phyloP scores from a whole-genome alignment of 495 filamentous ascomycete genomes.

The Rhypophila decipiens region DNA sequence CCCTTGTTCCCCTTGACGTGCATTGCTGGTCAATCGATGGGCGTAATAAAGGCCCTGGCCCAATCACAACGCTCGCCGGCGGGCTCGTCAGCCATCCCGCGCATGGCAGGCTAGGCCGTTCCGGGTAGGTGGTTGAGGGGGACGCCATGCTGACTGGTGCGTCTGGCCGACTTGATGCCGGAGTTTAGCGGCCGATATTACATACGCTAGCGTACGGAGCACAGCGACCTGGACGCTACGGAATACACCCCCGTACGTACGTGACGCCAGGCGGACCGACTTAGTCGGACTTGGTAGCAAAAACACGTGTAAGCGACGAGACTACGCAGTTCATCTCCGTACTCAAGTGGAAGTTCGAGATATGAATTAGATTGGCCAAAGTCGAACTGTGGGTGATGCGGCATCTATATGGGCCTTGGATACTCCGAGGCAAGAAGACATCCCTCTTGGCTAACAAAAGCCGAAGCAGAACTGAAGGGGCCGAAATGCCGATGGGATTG shows the following conservation, averaged over 20 bases:
- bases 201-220: neutral
- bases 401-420: no score
- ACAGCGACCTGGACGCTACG: neutral
- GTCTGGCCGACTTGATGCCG: conserved; percentile 8
- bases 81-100: conserved; percentile 16
- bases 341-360: no score
- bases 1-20: neutral
- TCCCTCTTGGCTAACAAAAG: no score
- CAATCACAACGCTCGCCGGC: conserved; percentile 17
- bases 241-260: neutral
- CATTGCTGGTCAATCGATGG: conserved; percentile 15
- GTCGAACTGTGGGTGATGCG: no score
- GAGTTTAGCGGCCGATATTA: conserved; percentile 1
- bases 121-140: conserved; percentile 30
- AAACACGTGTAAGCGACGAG: no score
- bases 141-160: conserved; percentile 8
- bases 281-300: no score
- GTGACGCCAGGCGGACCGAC: no score
- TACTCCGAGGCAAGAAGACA: no score
- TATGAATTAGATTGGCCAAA: no score
- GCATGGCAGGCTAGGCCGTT: conserved; percentile 28
- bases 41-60: conserved; percentile 8
- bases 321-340: no score
- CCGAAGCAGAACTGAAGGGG: no score
- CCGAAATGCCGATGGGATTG: no score